These are phyloP conservation scores for Daldinia loculata DNA, from an alignment of 495 filamentous ascomycete genomes.

Conservation along the genomic window DNA sequence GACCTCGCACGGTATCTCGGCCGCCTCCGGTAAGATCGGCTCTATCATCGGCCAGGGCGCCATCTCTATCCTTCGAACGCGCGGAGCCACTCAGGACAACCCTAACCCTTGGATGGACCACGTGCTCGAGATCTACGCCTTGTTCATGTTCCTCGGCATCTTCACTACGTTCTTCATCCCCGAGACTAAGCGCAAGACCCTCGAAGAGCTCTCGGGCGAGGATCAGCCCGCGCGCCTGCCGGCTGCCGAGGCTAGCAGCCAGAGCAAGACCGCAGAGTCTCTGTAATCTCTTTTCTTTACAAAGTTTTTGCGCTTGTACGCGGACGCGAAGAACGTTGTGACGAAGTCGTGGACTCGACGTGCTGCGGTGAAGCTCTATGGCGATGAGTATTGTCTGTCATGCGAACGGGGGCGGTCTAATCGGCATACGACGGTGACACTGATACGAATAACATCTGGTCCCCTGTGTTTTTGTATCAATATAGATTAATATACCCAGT, in stretches of 20 bases:
- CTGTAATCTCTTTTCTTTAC: constrained; percentile 18
- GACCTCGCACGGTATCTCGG: constrained; percentile 86
- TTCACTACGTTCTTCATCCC: constrained; percentile 73
- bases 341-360: constrained; percentile 2
- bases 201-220: constrained; percentile 67
- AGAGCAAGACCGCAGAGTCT: constrained; percentile 36
- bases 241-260: constrained; percentile 9
- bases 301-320: background rate
- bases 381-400: background rate
- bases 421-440: background rate
- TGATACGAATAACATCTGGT: constrained; percentile 15
- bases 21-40: constrained; percentile 84
- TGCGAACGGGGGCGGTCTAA: background rate
- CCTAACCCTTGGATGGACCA: constrained; percentile 76
- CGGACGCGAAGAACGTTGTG: constrained; percentile 6
- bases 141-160: constrained; percentile 80
- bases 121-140: constrained; percentile 80
- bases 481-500: constrained; percentile 39
- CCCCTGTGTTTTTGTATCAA: constrained; percentile 24
- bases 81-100: constrained; percentile 52
- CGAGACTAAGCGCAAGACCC: constrained; percentile 78
- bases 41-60: constrained; percentile 70
- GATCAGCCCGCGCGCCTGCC: constrained; percentile 38
- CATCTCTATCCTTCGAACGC: constrained; percentile 60
- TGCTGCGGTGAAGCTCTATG: background rate